Percentiles rank a stretch among this genome's conserved stretches.
Evolutionary conservation across 2,329 filamentous ascomycete species (phyloP).

Genomic region (Talaromyces piceae): DNA sequence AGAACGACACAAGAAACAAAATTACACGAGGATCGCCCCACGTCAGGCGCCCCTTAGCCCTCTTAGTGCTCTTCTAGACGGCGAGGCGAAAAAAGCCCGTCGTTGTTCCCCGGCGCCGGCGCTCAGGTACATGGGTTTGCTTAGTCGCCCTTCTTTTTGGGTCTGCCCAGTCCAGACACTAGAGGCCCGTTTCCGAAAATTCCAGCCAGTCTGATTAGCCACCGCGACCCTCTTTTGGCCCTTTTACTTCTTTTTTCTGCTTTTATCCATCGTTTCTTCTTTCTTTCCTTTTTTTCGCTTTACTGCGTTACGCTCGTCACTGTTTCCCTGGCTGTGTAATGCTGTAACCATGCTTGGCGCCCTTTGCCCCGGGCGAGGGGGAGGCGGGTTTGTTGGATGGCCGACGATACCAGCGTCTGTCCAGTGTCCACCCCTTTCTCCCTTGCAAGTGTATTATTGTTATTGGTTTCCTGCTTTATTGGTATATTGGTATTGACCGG

Average conservation of each 20-base stretch:
- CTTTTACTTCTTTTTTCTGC: not conserved
- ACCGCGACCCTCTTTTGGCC: not conserved
- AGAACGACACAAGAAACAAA: conserved; percentile 15
- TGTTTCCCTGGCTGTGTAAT: not conserved
- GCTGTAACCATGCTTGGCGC: not conserved
- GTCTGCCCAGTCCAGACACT: not conserved
- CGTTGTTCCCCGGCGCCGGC: not conserved
- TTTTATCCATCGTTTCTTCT: not conserved
- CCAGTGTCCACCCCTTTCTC: not conserved
- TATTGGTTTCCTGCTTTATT: not conserved
- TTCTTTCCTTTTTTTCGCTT: not conserved
- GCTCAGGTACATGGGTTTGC: not conserved
- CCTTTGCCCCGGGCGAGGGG: not conserved
- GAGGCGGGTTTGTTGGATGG: too few species aligned
- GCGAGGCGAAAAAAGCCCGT: not conserved
- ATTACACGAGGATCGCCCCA: conserved; percentile 26
- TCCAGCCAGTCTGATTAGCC: conserved; percentile 1
- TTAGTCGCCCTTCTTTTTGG: not conserved
- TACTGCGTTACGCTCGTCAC: not conserved
- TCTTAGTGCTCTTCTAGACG: not conserved
- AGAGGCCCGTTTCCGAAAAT: not conserved
- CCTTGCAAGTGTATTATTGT: not conserved
- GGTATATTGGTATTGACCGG: too few species aligned
- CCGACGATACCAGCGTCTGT: too few species aligned
- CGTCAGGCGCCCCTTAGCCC: conserved; percentile 13